Conservation (phyloP, 202 grass and related monocot species). For the Cymbopogon flexuosus region DNA sequence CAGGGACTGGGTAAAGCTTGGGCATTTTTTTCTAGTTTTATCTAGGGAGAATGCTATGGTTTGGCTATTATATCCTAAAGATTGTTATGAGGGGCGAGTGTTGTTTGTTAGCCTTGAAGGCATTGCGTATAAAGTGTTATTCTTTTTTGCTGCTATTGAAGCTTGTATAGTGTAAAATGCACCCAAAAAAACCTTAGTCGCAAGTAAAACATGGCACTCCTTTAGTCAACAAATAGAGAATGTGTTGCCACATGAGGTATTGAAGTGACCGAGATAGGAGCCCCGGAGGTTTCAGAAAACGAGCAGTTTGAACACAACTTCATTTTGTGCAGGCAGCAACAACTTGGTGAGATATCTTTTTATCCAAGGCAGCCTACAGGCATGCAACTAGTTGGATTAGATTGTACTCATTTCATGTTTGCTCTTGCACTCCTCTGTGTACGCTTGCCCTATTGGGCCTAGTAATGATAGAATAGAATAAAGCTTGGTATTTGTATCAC, state of each 20-base stretch:
- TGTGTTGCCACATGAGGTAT: background rate
- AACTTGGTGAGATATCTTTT: background rate
- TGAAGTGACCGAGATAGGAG: no score
- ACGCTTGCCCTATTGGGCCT: background rate
- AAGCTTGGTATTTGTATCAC: background rate
- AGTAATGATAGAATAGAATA: slow-evolving; percentile 1
- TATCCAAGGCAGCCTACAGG: background rate
- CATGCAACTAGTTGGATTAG: background rate
- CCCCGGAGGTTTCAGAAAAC: background rate
- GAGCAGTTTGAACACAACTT: background rate
- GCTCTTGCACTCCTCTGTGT: background rate
- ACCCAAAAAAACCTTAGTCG: background rate
- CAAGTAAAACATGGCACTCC: background rate
- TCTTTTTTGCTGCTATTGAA: background rate
- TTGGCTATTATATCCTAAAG: background rate
- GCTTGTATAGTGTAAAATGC: background rate
- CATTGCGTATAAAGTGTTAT: background rate
- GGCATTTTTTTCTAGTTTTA: background rate
- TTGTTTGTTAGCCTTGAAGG: background rate
- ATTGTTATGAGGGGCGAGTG: background rate
- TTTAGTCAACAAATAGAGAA: background rate
- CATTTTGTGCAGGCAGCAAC: background rate
- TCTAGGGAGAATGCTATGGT: background rate
- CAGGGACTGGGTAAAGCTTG: background rate
- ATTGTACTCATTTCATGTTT: background rate